Evolutionary conservation across 345 rosid genomes (phyloP), one percentile per base, ranked within the genome.

Genomic region (Clarkia xantiana): DNA sequence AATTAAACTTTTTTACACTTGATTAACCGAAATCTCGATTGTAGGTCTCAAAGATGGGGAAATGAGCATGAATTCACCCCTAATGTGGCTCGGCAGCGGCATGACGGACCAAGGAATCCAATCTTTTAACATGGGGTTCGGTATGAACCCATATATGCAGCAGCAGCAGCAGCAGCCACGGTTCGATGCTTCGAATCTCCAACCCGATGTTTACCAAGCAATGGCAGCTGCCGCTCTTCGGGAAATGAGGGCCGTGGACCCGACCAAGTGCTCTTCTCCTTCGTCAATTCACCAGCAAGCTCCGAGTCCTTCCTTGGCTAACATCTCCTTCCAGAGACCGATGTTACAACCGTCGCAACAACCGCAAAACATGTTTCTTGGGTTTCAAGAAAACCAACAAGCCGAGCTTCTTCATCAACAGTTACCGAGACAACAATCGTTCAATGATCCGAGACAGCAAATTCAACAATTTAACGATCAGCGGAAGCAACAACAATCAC

Each of bases 171-270:
- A 29, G 60, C 75, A 69, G 62, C 65, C 67, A 44, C 60, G 72
- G 63, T 58, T 69, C 41, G 74, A 68, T 44, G 49, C 72, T 44
- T 55, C 49, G 9, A 67, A 56, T 18, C 47, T 69, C 11, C 78
- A 69, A 54, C 41, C 74, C 1, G 78, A 73, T 56, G 50, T 63
- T 15, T 73, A 73, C 58, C 75, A 73, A 53, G 72, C 78, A 12
- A 69, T 73, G 78, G 75, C 78, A 4, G 65, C 75, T 41, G 68
- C 77, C 34, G 77, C 77, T 29, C 64, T 69, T 54, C 77, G 68
- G 58, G 74, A 72, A 43, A 68, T 72, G 69, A 60, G 71, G 46
- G 14, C 68, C 0, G 66, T 66, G 58, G 77, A 68, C 42, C 50
- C 73, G 41, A 56, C 74, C 42, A 69, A 72, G 57, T 47, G 57